Evolutionary conservation across 805 yeast genomes (phyloP), one percentile per base, ranked within the genome.

Genomic region (Metschnikowia continentalis): DNA sequence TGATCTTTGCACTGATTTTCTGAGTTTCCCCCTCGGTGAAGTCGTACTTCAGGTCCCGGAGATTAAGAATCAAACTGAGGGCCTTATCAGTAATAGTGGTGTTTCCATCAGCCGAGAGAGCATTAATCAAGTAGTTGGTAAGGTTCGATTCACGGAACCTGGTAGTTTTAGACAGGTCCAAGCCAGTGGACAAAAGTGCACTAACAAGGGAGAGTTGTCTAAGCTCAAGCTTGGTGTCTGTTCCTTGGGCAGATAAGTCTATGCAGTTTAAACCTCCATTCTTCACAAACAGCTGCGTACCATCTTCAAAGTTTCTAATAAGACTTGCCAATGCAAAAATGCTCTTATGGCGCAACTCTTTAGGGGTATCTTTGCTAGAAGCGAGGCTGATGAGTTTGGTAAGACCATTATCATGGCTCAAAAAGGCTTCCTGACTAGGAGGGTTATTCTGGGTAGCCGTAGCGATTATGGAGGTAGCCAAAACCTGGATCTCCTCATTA

Each of bases 391-490:
- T 66, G 48, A 86, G 68, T 47, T 66, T 67, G n/a, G 62, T 54
- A 35, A 83, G 63, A 2, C 84, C 84, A 23, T 68, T 63, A 0
- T 71, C 72, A 52, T 83, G 74, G 51, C 79, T 78, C 38, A 76
- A 66, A 53, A 87, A 85, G 47, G 80, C 87, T 50, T 76, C 74
- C 68, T 90, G 98, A 3, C 90, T 74, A 51, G 78, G 80, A 3
- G 81, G 82, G 66, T 94, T 94, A 66, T 94, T 94, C 68, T 94
- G 99, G 3, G 88, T 95, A 0, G 98, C 96, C 0, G 92, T 87
- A 2, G 96, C 97, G 22, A 91, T 78, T 38, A 87, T 80, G 35
- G 94, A 83, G 52, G 88, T 82, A 0, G 91, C 86, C 49, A 74
- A 72, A 7, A 78, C 71, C 51, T 83, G 75, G 32, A 92, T 66